Conservation (phyloP, 148 eudicot species). For the Euryodendron excelsum region DNA sequence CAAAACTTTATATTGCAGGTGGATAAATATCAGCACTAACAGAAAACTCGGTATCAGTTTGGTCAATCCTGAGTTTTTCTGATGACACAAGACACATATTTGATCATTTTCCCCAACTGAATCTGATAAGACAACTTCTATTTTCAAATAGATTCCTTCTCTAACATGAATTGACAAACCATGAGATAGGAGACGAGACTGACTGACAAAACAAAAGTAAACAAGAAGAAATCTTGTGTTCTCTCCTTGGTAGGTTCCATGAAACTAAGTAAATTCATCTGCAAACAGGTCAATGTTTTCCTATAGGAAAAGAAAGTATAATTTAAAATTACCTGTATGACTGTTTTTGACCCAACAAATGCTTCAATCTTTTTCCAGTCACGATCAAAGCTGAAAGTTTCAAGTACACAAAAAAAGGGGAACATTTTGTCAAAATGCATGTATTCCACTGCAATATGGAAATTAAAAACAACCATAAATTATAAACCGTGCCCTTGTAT, state of each 20-base stretch:
- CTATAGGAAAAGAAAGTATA: not conserved
- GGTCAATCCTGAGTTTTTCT: not conserved
- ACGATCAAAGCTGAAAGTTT: conserved; percentile 73
- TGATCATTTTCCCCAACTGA: not conserved
- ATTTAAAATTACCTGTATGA: conserved; percentile 65
- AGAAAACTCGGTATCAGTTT: not conserved
- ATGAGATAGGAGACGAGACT: not conserved
- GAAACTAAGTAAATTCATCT: not conserved
- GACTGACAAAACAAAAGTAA: not conserved
- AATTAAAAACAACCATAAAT: not conserved
- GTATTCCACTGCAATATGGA: not conserved
- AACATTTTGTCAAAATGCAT: not conserved
- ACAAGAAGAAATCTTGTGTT: not conserved
- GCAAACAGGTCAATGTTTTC: not conserved
- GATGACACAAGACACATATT: not conserved
- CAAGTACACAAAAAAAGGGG: not conserved
- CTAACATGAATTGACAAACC: not conserved
- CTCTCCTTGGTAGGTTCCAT: not conserved
- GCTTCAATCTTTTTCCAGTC: conserved; percentile 99
- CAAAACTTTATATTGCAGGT: not conserved
- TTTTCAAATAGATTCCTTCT: too few relatives aligned
- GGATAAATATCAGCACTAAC: too few relatives aligned
- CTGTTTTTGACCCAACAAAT: conserved; percentile 89
- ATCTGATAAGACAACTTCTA: not conserved
- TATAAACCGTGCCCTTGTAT: not conserved